Evolutionary conservation across 2,329 filamentous ascomycete species (phyloP), one percentile per base, ranked within the genome.

Genomic region (Leptodontidium sp.): DNA sequence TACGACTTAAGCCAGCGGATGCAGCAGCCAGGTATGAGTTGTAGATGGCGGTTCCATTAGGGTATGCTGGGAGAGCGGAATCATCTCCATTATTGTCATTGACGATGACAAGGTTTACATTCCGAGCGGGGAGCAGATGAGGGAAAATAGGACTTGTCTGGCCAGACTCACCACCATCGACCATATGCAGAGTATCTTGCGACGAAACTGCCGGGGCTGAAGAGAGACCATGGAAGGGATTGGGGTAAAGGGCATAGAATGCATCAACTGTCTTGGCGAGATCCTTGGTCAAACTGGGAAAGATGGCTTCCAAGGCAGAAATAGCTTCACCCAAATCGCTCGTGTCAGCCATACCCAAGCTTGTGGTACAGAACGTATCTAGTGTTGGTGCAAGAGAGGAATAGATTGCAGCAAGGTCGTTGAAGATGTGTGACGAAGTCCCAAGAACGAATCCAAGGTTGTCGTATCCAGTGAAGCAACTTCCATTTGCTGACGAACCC

Each of bases 361-460:
- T 43, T 12, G 49, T 21, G 26, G 21, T 43, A 50, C 62, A 64
- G 62, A 64, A 43, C 11, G 50, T 47, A 29, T 64, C 53, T 4
- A 57, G 21, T 12, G 43, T 17, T 15, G 62, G 38, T 29, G 35
- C 49, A 7, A 57, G 49, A 35, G 17, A 4, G 17, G 62, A 29
- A 2, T 17, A 9, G 15, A 49, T 32, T 21, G 14, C 38, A 11
- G 62, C 62, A 2, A 64, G 15, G 24, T 45, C 38, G 24, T 64
- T 64, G 50, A 64, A 66, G n/a, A 66, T 24, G 9, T 61, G 57
- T 1, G 64, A 66, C 1, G 64, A 66, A 1, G 64, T 66, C 17
- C 64, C 64, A 7, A 66, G 55, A 50, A 66, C 55, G 45, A 66
- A 66, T 5, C 64, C 64, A 14, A 66, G 64, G n/a, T 66, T 66